Base-by-base conservation (phyloP, 306 rosid species). In the Mimosa bimucronata region DNA sequence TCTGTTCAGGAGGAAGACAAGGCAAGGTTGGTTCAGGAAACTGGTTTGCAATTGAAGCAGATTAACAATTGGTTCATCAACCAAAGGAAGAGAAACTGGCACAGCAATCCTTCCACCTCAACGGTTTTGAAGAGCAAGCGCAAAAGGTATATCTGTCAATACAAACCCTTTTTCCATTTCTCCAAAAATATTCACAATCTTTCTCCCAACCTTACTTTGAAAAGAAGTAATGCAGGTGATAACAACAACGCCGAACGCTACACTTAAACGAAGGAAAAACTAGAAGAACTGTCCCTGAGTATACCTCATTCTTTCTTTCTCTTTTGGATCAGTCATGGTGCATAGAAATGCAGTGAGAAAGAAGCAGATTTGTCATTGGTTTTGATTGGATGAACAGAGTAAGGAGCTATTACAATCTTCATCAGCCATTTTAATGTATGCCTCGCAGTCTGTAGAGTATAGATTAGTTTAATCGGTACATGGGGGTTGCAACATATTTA, bases 71-170 rank as follows among this genome's bases (percentile, higher is more conserved):
- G 99, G 99, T 95, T 95, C 87, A 95, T 95, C 81, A 95, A 95
- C 84, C 99, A 95, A 81, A 90, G 99, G 86, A 95, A 95, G 90
- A 90, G 99, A 82, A 95, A 95, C 85, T 95, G 99, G 99, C 94
- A 95, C 85, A 93, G 92, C 88, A 95, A 95, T 86, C 90, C 98
- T 68, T 95, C 99, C 34, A 89, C 97, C 77, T 95, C 99, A 9
- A 91, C 92, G 30, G 96, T 87, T 66, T 89, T 90, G 83, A 95
- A 95, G 88, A 95, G 93, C 92, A 95, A 95, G 84, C 97, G 99
- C 87, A 95, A 93, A 74, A 95, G 98, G 99, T 95, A 85, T 55
- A 60, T 53, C 55, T 48, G 10, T 66, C 58, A 46, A 55, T 80
- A 34, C 11, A 16, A 66, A 65, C 23, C 62, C 58, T 44, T 37